Evolutionary conservation across 2,329 filamentous ascomycete genomes (phyloP), one percentile per base, ranked within the genome.

Genomic region (Blastomyces silverae): DNA sequence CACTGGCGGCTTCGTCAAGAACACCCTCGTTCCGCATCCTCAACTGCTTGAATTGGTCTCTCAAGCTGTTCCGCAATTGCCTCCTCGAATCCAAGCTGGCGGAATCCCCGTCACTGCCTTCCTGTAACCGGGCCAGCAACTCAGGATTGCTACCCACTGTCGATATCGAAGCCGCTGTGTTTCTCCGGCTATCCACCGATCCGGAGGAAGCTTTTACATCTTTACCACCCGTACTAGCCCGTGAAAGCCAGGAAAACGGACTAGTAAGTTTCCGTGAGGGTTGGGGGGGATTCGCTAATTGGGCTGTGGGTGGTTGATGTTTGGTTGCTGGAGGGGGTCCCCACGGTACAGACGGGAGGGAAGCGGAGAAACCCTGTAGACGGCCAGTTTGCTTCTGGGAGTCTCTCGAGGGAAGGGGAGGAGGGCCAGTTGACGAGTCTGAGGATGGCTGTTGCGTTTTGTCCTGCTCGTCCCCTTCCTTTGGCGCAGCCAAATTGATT

Each of bases 221-320:
- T 73, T 83, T 84, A 46, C 83, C 82, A 13, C 77, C 76, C 37
- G 76, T 77, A 31, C 86, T 85, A 74, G 83, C 88, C 69, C 91
- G 82, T 42, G 90, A 91, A 50, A 95, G 83, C 87, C 90, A 93
- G 50, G 90, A 86, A 71, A 96, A 95, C n/a, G 89, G 91, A 70
- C 90, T 91, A 10, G 90, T 92, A 64, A 95, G 84, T 75, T 94
- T 96, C 72, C 91, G 83, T 69, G 79, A 71, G 22, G 79, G 74
- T 52, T 78, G 74, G 3, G 77, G 75, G 13, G 73, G 69, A 1
- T 70, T 66, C 25, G 78, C 75, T 56, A 79, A 75, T 31, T 76
- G 74, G 50, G 77, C 74, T 64, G 77, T 65, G 50, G 73, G 68
- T 7, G 37, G 28, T 37, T 48, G 58, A 58, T 73, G 71, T 66